Evolutionary conservation across 2,329 filamentous ascomycete species (phyloP), one percentile per base, ranked within the genome.

Genomic region (Clarireedia paspali): DNA sequence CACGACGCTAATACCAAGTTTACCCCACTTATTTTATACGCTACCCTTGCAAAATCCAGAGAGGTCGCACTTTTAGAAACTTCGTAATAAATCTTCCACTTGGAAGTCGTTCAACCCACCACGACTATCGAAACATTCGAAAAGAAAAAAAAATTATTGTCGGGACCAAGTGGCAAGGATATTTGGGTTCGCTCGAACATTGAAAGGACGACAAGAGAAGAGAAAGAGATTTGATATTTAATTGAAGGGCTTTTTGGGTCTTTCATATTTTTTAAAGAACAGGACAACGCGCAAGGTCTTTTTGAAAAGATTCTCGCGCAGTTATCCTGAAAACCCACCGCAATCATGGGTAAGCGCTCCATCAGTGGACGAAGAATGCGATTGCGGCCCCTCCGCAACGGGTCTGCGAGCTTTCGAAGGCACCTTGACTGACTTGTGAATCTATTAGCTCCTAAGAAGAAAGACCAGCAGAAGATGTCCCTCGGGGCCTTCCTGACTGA

Each of bases 401-500:
- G 42, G 23, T 47, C 27, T n/a, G 30, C 2, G 26, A 30, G 27
- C 2, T 30, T 27, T 55, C 39, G 49, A 50, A 27, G 45, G 24
- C 26, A 14, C 38, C 17, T 17, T 53, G 14, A 71, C 80, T 83
- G 67, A 83, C 72, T 64, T 59, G 60, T 57, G 60, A 65, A 59
- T 59, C 53, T 23, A 71, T 59, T 70, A 95, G 91, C 88, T 82
- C 92, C 91, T 66, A 89, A 91, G 74, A 88, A 90, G 79, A 88
- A 90, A 79, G 67, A 95, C 77, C 81, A 84, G 74, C 87, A 95
- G 84, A 99, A 95, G 82, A 92, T 99, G 88, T 90, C 89, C 79
- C 85, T 97, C 72, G 89, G 90, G 80, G 89, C 90, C 76, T 99
- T 99, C 83, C 83, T 99, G 80, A 81, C 82, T 71, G 90, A 96